Evolutionary conservation across 2,329 filamentous ascomycete species (phyloP), one percentile per base, ranked within the genome.

Genomic region (Aureobasidium sp.): DNA sequence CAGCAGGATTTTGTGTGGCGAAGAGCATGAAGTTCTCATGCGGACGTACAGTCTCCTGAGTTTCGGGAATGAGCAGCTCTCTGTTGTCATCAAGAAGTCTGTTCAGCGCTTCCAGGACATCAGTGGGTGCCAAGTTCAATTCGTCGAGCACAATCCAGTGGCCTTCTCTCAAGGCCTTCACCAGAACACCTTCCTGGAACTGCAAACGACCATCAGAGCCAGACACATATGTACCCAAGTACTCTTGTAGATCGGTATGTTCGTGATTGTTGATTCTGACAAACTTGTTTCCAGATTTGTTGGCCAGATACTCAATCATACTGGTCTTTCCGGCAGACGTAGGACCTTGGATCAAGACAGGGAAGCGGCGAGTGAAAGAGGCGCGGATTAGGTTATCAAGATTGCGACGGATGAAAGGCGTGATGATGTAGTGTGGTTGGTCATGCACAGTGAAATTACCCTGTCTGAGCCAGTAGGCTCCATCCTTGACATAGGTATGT

Each of bases 181-280:
- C 93, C 7, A 99, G 80, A 4, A 97, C 82, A 59, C 94, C 94
- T 75, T 99, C 95, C 72, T 96, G 91, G 69, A 97, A 99, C 11
- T 82, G 84, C 45, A 99, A 79, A 64, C 89, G 90, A 5, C 95
- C 95, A 70, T 96, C 89, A 0, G 86, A 76, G 29, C 87, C 89
- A 2, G 94, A 97, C 1, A 96, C 80, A 67, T 99, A 99, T 0
- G 91, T 96, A 21, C 94, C 94, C 6, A 99, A 78, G 69, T 99
- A 99, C 72, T 99, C 95, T 74, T 99, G 94, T 41, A 99, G 78
- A 73, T 99, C 94, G 0, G 94, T 99, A 70, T 99, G 94, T 71
- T 99, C 95, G 74, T 99, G 94, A 67, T 99, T 99, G 77, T 99
- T 99, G 79, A 99, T 99, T 63, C 94, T 86, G 48, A 99, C 91